Base-by-base conservation (phyloP, 176 grass and related monocot genomes). In the Panicum miliaceum region DNA sequence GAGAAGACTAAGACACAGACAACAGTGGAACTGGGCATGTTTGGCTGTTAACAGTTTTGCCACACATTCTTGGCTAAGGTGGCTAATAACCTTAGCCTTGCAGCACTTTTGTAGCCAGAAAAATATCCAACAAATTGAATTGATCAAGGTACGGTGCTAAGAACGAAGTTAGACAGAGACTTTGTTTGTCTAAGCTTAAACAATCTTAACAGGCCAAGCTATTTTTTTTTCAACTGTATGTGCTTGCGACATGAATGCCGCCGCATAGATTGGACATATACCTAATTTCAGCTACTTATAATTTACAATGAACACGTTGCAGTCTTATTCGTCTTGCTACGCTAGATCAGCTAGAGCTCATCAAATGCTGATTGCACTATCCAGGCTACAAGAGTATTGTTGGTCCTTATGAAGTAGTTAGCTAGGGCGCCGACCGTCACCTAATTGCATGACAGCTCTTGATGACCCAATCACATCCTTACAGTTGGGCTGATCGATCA, bases 221-320 rank as follows among this genome's bases (percentile, higher is more conserved):
- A 3, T 0, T 58, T 58, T 58, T 23, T 9, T 23, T 23, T 58
- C 54, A 58, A 23, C 22, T 58, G 3, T 58, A 4, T n/a, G 52
- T 35, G 62, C 16, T 68, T 19, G 36, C 36, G 8, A 38, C 18
- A 67, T 68, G 64, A 40, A 68, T 38, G 36, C 35, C 16, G 64
- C 22, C 56, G 7, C 62, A 18, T 36, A 8, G 62, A 65, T 65
- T 36, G 32, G 29, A 65, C 62, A 7, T 0, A 3, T 36, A 36
- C 64, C 35, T 67, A 40, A 68, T 68, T 66, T 68, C 64, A 40
- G 64, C 35, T 20, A 38, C 64, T 37, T 67, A 64, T 58, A 8
- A 58, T 58, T 23, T 10, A 20, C 51, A 54, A 18, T 22, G n/a
- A n/a, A n/a, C 25, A n/a, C 56, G 2, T 58, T 11, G 64, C 34